Evolutionary conservation across 169 alveolate genomes (phyloP).

Genomic region (Plasmodium gonderi): DNA sequence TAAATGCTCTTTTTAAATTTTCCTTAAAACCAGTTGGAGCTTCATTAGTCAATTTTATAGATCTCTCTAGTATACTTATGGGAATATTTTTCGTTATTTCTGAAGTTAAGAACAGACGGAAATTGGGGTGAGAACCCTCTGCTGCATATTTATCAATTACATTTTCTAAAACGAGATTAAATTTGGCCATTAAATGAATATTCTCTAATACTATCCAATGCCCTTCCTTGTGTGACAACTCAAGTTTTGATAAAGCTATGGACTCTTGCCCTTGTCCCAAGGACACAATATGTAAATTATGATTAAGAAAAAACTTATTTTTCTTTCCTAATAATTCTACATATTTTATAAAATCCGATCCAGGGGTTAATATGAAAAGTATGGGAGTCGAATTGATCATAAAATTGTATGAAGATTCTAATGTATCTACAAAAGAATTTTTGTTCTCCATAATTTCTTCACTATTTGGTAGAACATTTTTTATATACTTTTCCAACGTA

Average conservation of each 20-base stretch:
- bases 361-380: constrained; percentile 95
- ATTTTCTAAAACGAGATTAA: constrained; percentile 95
- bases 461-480: constrained; percentile 94
- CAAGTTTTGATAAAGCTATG: constrained; percentile 93
- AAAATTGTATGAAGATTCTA: constrained; percentile 90
- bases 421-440: constrained; percentile 90
- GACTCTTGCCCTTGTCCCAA: constrained; percentile 96
- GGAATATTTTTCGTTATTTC: constrained; percentile 94
- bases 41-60: constrained; percentile 96
- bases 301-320: constrained; percentile 87
- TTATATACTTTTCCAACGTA: constrained; percentile 93
- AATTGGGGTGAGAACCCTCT: constrained; percentile 95
- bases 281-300: constrained; percentile 94
- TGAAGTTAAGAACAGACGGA: constrained; percentile 95
- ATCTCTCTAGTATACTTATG: constrained; percentile 95
- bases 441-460: constrained; percentile 93
- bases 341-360: constrained; percentile 95
- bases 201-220: constrained; percentile 97
- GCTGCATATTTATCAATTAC: constrained; percentile 93
- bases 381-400: constrained; percentile 94
- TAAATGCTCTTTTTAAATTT: constrained; percentile 95
- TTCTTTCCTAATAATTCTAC: constrained; percentile 91
- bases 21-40: constrained; percentile 97
- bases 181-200: constrained; percentile 95
- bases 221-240: constrained; percentile 95